Conservation (phyloP, 2,329 filamentous ascomycete species). For the Neopestalotiopsis sp. region DNA sequence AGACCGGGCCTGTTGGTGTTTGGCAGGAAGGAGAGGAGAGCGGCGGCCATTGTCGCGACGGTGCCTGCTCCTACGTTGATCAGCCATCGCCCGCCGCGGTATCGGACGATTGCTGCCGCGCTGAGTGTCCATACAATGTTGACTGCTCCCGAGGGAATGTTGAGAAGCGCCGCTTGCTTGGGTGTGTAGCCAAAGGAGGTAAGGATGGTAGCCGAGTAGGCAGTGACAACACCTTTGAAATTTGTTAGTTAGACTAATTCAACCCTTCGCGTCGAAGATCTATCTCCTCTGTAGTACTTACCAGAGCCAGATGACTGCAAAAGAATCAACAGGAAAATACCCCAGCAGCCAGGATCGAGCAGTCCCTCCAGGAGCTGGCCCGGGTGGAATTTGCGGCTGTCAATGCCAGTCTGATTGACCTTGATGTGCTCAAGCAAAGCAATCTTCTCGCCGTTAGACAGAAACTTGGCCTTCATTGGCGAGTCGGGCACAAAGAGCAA, state of each 20-base stretch:
- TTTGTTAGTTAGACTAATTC: neutral
- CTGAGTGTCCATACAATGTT: neutral
- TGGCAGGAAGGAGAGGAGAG: slow-evolving; percentile 3
- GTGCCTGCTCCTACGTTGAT: slow-evolving; percentile 1
- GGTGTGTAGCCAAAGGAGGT: slow-evolving; percentile 14
- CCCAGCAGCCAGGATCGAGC: slow-evolving; percentile 6
- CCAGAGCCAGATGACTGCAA: slow-evolving; percentile 1
- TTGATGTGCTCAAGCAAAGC: slow-evolving; percentile 9
- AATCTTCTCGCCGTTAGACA: neutral
- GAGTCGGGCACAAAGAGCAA: slow-evolving; percentile 13
- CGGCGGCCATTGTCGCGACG: neutral
- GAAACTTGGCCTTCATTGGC: slow-evolving; percentile 10
- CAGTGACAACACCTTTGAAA: neutral
- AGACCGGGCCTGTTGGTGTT: slow-evolving; percentile 2
- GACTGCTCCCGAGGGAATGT: slow-evolving; percentile 11
- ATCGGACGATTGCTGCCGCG: neutral
- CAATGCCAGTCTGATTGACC: slow-evolving; percentile 13
- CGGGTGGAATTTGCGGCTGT: slow-evolving; percentile 1
- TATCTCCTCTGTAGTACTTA: neutral
- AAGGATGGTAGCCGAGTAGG: slow-evolving; percentile 5
- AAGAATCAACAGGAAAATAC: slow-evolving; percentile 1
- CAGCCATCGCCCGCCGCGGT: neutral
- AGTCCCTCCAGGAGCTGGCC: slow-evolving; percentile 3
- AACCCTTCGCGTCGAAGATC: too few relatives aligned
- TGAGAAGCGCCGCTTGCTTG: slow-evolving; percentile 9